Evolutionary conservation across 306 rosid species (phyloP), one percentile per base, ranked within the genome.

Genomic region (Prunus armeniaca): DNA sequence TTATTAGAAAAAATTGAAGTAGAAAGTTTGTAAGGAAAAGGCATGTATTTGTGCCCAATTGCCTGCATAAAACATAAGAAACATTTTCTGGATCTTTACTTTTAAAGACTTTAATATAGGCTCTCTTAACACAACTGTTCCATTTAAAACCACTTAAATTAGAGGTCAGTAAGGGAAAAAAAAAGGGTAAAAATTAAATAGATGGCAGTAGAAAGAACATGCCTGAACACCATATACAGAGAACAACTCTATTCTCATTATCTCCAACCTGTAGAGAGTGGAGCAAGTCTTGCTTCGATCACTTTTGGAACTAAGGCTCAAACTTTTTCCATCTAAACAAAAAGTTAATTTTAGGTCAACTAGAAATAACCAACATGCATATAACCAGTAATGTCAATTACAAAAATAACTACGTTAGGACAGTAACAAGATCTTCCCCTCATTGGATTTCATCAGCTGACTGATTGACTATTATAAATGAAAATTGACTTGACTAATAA

Each of bases 201-300:
- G 43, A 79, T 10, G 73, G 49, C n/a, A 30, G 55, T 28, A 63
- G 2, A 62, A 76, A 61, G 70, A 56, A 86, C 98, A 75, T 83
- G 87, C 98, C 98, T 94, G 95, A 84, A 79, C 75, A 71, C 98
- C 98, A 83, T 94, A 94, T 25, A 90, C 82, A 13, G 96, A 86
- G 89, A 87, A 86, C 65, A 94, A 87, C 84, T 89, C 89, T 72
- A 94, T 89, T 88, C 87, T 81, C 85, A 89, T 79, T 45, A 88
- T 86, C 89, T 92, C 97, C 89, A 94, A 79, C 74, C 87, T 80
- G 80, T 94, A 94, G 79, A 92, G 86, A 54, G 86, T 80, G 75
- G 83, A 84, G 67, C 82, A 74, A 55, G 74, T 60, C 76, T 85
- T 82, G 78, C 77, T 81, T 65, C 58, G 65, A 65, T 81, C 86